These are phyloP conservation scores for Saccharomycopsis oosterbeekiorum DNA, from an alignment of 805 yeast species.

Conservation along the genomic window DNA sequence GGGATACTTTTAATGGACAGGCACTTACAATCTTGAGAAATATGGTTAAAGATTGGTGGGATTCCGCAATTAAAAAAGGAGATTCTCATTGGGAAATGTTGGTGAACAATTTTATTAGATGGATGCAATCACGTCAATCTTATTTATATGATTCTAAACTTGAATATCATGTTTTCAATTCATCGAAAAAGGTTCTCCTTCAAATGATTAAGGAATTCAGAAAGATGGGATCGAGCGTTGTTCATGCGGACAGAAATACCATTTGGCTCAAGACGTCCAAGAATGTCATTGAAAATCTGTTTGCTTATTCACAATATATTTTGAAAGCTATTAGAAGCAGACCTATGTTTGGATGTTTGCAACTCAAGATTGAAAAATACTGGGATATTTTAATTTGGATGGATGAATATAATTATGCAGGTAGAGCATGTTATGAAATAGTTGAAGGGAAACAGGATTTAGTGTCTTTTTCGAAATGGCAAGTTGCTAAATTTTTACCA, in stretches of 20 bases:
- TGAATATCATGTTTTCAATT: slow-evolving; percentile 78
- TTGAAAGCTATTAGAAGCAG: slow-evolving; percentile 68
- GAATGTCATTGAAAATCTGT: slow-evolving; percentile 72
- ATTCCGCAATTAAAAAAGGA: slow-evolving; percentile 55
- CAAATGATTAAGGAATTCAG: slow-evolving; percentile 56
- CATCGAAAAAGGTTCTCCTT: slow-evolving; percentile 70
- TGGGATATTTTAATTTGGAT: slow-evolving; percentile 96
- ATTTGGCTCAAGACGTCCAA: slow-evolving; percentile 67
- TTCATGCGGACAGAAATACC: slow-evolving; percentile 73
- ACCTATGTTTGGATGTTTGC: slow-evolving; percentile 76
- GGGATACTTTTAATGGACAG: slow-evolving; percentile 71
- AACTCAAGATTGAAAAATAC: slow-evolving; percentile 58
- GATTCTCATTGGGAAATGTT: slow-evolving; percentile 39
- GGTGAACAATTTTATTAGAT: slow-evolving; percentile 43
- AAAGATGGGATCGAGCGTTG: slow-evolving; percentile 66
- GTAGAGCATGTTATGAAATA: slow-evolving; percentile 39
- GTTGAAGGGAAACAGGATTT: slow-evolving; percentile 31
- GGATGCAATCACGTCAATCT: slow-evolving; percentile 78
- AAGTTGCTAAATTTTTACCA: slow-evolving; percentile 65
- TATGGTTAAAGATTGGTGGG: slow-evolving; percentile 90
- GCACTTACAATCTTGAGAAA: slow-evolving; percentile 62
- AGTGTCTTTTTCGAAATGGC: slow-evolving; percentile 55
- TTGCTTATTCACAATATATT: slow-evolving; percentile 81
- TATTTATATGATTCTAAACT: slow-evolving; percentile 66
- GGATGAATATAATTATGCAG: slow-evolving; percentile 85